phyloP scores from a whole-genome alignment of 2,329 filamentous ascomycete genomes.

The Pseudogymnoascus pannorum region DNA sequence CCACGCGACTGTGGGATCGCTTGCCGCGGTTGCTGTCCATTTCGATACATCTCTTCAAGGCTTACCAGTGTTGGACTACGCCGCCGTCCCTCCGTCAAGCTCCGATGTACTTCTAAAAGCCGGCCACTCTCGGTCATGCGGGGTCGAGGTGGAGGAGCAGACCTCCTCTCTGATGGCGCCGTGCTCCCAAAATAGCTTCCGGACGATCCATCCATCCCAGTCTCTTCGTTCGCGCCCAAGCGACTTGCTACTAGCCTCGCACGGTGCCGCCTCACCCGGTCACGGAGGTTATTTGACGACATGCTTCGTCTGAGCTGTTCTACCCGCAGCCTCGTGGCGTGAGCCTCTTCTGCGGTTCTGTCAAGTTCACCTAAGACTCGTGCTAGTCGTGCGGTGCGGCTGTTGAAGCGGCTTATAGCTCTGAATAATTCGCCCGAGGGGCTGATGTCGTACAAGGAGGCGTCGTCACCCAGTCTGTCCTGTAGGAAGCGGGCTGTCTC shows the following conservation, averaged over 20 bases:
- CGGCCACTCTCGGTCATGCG: conserved; percentile 1
- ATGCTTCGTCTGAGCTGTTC: conserved; percentile 3
- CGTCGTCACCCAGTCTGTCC: conserved; percentile 34
- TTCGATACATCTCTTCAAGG: not conserved
- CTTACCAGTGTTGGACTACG: not conserved
- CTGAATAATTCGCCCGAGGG: conserved; percentile 38
- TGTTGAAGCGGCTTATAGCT: conserved; percentile 36
- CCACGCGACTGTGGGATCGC: not conserved
- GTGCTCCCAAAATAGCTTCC: not conserved
- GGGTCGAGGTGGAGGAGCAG: not conserved
- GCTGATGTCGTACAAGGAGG: conserved; percentile 32
- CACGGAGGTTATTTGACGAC: conserved; percentile 6
- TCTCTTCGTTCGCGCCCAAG: not conserved
- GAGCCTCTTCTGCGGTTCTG: not conserved
- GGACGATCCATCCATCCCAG: not conserved
- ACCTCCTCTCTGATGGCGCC: not conserved
- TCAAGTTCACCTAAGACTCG: conserved; percentile 1
- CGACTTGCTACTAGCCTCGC: not conserved
- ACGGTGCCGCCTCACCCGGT: conserved; percentile 2
- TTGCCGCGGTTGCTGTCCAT: not conserved
- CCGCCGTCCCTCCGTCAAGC: not conserved
- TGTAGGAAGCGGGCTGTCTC: conserved; percentile 29
- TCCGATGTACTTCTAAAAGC: conserved; percentile 3
- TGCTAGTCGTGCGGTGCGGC: conserved; percentile 21
- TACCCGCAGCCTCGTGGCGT: not conserved